Base-by-base conservation (phyloP, 2,329 filamentous ascomycete species). In the Cordyceps javanica region DNA sequence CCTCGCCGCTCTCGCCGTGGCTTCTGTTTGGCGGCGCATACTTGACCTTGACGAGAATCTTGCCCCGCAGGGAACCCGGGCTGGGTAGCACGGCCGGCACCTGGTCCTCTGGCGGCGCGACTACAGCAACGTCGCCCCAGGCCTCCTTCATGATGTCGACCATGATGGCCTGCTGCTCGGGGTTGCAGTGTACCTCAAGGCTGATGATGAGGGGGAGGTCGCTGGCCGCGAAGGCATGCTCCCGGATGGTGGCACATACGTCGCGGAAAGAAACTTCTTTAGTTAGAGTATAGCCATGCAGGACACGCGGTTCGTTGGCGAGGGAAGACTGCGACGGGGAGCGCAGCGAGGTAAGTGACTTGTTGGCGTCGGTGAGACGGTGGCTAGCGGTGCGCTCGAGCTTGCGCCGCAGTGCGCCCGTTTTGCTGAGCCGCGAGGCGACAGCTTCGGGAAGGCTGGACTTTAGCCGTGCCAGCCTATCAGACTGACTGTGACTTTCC, bases 161-260 rank as follows among this genome's bases (percentile, higher is more conserved):
- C 90, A 97, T 97, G 59, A 87, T 81, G 62, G 89, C 82, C 70
- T 99, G 94, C 72, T 99, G 94, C 58, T 87, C 81, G 0, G 83
- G 73, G 61, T 79, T 80, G 62, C 91, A 91, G 74, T 97, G 94
- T 0, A 97, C 90, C 72, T 99, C 94, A 32, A 99, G 80, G 67
- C 91, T 96, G 65, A 97, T 88, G 60, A 97, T 93, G n/a, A 99
- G 77, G 0, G 94, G 94, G 19, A 96, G 76, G 60, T 93, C 86
- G 21, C 83, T 87, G 4, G 78, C 82, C 3, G 81, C 74, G 66
- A 97, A 97, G 1, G 89, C 91, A 65, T 87, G 83, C 57, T 96
- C 83, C 32, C 84, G 79, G 62, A 97, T 92, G 0, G 90, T 85
- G 57, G 82, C 77, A 72, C 92, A 96, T 2, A 97, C 93, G 42